phyloP scores from a whole-genome alignment of 2,329 filamentous ascomycete genomes.

The Fusarium fujikuroi region DNA sequence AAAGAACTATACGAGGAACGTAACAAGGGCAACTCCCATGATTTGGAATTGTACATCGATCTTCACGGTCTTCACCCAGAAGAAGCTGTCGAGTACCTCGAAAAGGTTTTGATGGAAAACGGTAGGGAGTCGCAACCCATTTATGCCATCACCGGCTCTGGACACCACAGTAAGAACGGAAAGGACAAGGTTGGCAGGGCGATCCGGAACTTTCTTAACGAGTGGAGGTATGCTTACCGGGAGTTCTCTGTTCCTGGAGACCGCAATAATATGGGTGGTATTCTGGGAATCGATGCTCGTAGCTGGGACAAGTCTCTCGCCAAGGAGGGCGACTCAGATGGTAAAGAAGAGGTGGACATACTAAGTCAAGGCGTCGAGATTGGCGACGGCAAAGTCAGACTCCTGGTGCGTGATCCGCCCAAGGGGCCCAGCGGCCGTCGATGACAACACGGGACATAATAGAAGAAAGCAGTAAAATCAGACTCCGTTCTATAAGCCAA shows the following conservation, averaged over 20 bases:
- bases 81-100: conserved; percentile 94
- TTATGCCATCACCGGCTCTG: conserved; percentile 96
- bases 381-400: conserved; percentile 72
- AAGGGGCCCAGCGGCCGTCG: conserved; percentile 65
- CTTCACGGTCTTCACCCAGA: conserved; percentile 98
- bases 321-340: conserved; percentile 57
- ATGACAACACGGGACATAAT: conserved; percentile 48
- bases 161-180: conserved; percentile 97
- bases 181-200: conserved; percentile 99
- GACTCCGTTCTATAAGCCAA: conserved; percentile 34
- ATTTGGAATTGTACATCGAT: conserved; percentile 89
- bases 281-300: conserved; percentile 73
- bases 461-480: conserved; percentile 48
- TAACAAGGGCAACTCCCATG: conserved; percentile 73
- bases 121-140: conserved; percentile 77
- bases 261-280: conserved; percentile 82
- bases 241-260: conserved; percentile 98
- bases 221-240: conserved; percentile 94
- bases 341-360: conserved; percentile 64
- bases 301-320: conserved; percentile 73
- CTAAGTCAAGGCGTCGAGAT: conserved; percentile 74
- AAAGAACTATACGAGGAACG: conserved; percentile 92
- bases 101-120: conserved; percentile 87
- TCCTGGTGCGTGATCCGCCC: conserved; percentile 70
- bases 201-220: conserved; percentile 88